These are phyloP conservation scores for Pseudophaeomoniella oleicola DNA, from an alignment of 2,329 filamentous ascomycete genomes.

Conservation along the genomic window DNA sequence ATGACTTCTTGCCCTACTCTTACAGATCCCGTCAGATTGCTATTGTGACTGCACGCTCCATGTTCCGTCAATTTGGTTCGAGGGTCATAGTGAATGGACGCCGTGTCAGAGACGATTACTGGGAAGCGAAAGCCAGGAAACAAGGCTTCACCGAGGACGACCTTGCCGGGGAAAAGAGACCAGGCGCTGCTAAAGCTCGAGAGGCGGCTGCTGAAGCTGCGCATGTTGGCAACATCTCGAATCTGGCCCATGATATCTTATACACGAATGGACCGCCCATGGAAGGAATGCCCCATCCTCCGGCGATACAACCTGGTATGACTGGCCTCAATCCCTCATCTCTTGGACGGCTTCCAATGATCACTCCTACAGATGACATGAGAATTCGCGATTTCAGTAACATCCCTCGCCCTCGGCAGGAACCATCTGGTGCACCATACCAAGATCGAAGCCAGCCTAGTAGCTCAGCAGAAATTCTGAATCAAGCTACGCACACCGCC, in stretches of 20 bases:
- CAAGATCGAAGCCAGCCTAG: constrained; percentile 72
- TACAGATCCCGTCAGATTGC: constrained; percentile 98
- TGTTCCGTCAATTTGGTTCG: constrained; percentile 98
- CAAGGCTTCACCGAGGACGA: constrained; percentile 98
- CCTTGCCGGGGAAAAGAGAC: constrained; percentile 86
- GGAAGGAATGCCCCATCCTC: constrained; percentile 47
- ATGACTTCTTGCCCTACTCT: constrained; percentile 92
- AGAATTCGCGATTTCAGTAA: constrained; percentile 68
- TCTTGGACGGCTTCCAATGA: constrained; percentile 64
- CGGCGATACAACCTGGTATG: constrained; percentile 59
- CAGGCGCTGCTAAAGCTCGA: constrained; percentile 76
- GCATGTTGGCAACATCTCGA: constrained; percentile 34
- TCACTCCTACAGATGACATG: constrained; percentile 67
- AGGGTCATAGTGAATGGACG: constrained; percentile 81
- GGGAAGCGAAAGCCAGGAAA: constrained; percentile 93
- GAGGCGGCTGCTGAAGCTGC: constrained; percentile 58
- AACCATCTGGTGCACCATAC: constrained; percentile 75
- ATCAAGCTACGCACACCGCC: constrained; percentile 74
- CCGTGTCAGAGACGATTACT: constrained; percentile 92
- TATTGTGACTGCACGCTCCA: constrained; percentile 91
- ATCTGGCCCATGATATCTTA: constrained; percentile 69
- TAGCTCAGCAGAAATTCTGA: constrained; percentile 62
- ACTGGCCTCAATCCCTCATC: constrained; percentile 34
- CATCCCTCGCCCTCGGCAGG: constrained; percentile 75
- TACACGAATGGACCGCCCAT: constrained; percentile 61